These are phyloP conservation scores for Rhododendron vialii DNA, from an alignment of 148 eudicot genomes.

Conservation along the genomic window DNA sequence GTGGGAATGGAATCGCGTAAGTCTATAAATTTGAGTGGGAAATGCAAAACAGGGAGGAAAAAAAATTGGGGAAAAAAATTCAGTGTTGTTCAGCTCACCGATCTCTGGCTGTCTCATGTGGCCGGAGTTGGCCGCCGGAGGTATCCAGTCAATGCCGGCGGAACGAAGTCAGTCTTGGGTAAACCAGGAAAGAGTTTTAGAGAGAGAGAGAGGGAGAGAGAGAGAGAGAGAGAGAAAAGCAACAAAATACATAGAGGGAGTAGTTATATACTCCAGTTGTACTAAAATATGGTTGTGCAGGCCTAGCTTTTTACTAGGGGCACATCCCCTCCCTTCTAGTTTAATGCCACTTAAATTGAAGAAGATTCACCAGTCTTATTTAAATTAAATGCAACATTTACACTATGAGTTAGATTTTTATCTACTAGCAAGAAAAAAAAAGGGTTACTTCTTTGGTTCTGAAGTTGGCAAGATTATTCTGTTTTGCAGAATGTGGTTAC, in stretches of 20 bases:
- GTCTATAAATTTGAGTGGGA: conserved; percentile 1
- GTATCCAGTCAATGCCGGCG: conserved; percentile 41
- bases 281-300: not conserved
- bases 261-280: not conserved
- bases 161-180: conserved; percentile 28
- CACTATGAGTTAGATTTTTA: not conserved
- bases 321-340: not conserved
- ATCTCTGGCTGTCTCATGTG: conserved; percentile 13
- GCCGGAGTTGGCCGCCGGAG: conserved; percentile 16
- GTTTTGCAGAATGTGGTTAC: not conserved
- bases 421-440: not conserved
- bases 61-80: not conserved
- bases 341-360: not conserved
- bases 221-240: not conserved
- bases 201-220: conserved; percentile 18
- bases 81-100: conserved; percentile 24
- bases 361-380: not conserved
- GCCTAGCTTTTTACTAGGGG: conserved; percentile 2
- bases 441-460: not conserved
- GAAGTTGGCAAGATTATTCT: not conserved
- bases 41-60: conserved; percentile 1
- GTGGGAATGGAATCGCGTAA: not conserved
- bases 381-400: not conserved
- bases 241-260: not conserved
- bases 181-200: conserved; percentile 15